A percentile compares a stretch with the other conserved stretches of the same genome.
These are phyloP conservation scores for Eragrostis tef DNA, from an alignment of 202 grass and related monocot species.

Conservation along the genomic window DNA sequence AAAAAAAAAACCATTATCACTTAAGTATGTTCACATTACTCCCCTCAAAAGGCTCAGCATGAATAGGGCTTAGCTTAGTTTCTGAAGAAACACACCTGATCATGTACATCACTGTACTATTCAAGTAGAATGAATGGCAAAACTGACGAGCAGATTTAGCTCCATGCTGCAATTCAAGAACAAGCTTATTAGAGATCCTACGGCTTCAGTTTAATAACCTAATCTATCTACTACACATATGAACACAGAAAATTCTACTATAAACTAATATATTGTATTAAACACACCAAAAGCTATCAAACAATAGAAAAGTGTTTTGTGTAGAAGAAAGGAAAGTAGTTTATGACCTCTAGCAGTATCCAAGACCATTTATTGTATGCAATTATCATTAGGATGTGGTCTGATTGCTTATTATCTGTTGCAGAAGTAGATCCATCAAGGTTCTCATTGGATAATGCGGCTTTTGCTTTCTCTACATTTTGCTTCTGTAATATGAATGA, in stretches of 20 bases:
- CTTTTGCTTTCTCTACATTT: conserved; percentile 93
- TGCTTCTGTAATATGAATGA: conserved; percentile 73
- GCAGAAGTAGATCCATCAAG: conserved; percentile 65
- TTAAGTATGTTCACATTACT: background rate
- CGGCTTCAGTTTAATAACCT: conserved; percentile 2
- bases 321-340: conserved; percentile 34
- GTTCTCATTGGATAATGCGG: conserved; percentile 60
- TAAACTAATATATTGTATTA: background rate
- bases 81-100: conserved; percentile 67
- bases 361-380: conserved; percentile 85
- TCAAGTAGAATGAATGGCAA: conserved; percentile 89
- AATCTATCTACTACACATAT: conserved; percentile 25
- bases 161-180: conserved; percentile 74
- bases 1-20: no score
- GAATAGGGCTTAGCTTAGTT: background rate
- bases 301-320: background rate
- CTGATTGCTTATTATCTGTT: conserved; percentile 78
- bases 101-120: conserved; percentile 88
- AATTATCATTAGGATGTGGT: conserved; percentile 88
- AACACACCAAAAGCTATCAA: conserved; percentile 9
- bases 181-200: conserved; percentile 44
- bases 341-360: conserved; percentile 73
- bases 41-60: background rate
- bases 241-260: conserved; percentile 10
- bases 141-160: conserved; percentile 82